phyloP scores from a whole-genome alignment of 2,329 filamentous ascomycete species.

The Septoria petroselini region DNA sequence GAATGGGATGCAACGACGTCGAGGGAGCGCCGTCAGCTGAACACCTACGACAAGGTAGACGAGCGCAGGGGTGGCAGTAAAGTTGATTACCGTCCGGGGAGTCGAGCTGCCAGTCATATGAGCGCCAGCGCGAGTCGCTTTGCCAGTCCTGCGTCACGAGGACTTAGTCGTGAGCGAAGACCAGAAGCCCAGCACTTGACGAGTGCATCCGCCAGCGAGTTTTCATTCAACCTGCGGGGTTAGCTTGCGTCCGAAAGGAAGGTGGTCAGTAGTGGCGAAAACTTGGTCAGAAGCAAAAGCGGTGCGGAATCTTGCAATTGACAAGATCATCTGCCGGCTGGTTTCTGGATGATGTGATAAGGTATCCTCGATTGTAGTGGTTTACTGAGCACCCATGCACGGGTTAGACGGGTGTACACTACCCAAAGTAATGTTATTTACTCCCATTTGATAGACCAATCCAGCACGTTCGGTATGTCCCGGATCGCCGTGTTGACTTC shows the following conservation, averaged over 20 bases:
- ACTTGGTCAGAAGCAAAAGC: too few species aligned
- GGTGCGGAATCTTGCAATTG: not conserved
- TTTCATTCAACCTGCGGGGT: conserved; percentile 25
- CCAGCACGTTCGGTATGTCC: not conserved
- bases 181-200: conserved; percentile 13
- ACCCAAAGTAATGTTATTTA: too few species aligned
- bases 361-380: too few species aligned
- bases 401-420: too few species aligned
- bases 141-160: conserved; percentile 12
- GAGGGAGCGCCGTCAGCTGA: conserved; percentile 22
- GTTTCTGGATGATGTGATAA: too few species aligned
- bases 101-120: conserved; percentile 13
- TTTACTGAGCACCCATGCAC: too few species aligned
- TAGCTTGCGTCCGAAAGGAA: not conserved
- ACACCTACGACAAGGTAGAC: conserved; percentile 25
- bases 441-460: too few species aligned
- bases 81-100: conserved; percentile 17
- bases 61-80: conserved; percentile 22
- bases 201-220: conserved; percentile 26
- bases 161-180: conserved; percentile 15
- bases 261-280: not conserved
- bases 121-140: conserved; percentile 8
- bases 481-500: too few species aligned
- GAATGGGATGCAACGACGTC: conserved; percentile 32
- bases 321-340: too few species aligned